Percentiles rank a stretch among this genome's conserved stretches.
These are phyloP conservation scores for Tulasnella sp. DNA, from an alignment of 768 basidiomycete species.

Conservation along the genomic window DNA sequence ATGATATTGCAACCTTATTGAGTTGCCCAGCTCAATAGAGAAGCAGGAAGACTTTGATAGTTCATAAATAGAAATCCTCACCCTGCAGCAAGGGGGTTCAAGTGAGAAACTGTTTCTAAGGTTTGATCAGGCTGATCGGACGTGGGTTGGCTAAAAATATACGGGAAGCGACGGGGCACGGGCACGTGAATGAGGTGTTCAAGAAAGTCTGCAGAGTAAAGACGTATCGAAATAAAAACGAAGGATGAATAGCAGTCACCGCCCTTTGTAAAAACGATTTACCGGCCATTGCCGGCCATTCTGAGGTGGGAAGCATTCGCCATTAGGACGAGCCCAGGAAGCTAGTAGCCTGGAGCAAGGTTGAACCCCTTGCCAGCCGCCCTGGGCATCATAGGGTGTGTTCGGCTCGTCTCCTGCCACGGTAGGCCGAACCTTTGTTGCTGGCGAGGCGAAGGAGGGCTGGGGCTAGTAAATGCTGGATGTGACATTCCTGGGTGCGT, in stretches of 20 bases:
- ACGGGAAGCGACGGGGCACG: neutral
- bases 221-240: conserved; percentile 22
- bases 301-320: conserved; percentile 26
- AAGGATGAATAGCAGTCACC: neutral
- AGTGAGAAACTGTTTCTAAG: conserved; percentile 87
- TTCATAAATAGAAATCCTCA: conserved; percentile 46
- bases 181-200: conserved; percentile 3
- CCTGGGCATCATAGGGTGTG: conserved; percentile 10
- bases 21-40: no score
- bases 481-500: conserved; percentile 27
- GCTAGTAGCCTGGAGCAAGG: conserved; percentile 26
- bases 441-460: conserved; percentile 28
- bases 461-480: conserved; percentile 12
- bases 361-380: conserved; percentile 1
- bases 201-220: conserved; percentile 3
- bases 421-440: conserved; percentile 24
- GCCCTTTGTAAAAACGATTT: conserved; percentile 18
- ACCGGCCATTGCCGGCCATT: conserved; percentile 33
- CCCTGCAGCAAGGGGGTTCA: conserved; percentile 99
- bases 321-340: conserved; percentile 29
- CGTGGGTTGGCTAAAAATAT: conserved; percentile 54
- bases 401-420: conserved; percentile 11
- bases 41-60: conserved; percentile 7
- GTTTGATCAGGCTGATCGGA: conserved; percentile 97
- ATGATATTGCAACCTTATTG: conserved; percentile 91